phyloP scores from a whole-genome alignment of 163 green algal genomes.

The Chlorella variabilis region DNA sequence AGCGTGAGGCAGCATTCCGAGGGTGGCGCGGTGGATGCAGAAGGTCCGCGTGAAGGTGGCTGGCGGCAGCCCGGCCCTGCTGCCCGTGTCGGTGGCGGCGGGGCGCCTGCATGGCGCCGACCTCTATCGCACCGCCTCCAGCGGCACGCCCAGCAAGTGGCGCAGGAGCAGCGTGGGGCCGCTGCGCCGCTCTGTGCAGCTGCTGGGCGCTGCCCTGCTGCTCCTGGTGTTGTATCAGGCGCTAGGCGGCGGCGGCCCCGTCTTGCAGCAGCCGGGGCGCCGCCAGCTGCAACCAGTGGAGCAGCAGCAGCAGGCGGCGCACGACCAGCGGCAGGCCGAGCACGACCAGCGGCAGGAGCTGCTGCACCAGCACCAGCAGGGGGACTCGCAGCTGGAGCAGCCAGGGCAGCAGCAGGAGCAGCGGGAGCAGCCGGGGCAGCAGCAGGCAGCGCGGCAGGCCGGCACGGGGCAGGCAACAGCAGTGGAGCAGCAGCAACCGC shows the following conservation, averaged over 20 bases:
- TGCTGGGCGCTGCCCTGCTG: not conserved
- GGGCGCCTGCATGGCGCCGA: not conserved
- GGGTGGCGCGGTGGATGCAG: not conserved
- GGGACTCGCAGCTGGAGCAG: not conserved
- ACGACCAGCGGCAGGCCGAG: no score
- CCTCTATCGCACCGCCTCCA: not conserved
- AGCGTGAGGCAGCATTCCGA: no score
- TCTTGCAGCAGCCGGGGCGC: no score
- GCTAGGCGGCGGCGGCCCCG: not conserved
- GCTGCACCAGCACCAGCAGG: not conserved
- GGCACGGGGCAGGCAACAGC: no score
- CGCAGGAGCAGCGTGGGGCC: not conserved
- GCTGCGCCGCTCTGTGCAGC: not conserved
- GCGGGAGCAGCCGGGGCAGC: not conserved
- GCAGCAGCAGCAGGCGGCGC: no score
- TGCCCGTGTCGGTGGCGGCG: not conserved
- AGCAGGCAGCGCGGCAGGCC: not conserved
- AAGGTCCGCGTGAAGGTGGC: not conserved
- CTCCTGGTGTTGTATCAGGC: not conserved
- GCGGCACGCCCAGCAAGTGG: constrained; percentile 14
- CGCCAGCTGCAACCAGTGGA: no score
- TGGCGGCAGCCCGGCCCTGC: not conserved
- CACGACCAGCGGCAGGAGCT: not conserved
- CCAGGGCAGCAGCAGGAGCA: not conserved
- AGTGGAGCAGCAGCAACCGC: not conserved